Evolutionary conservation across 495 filamentous ascomycete species (phyloP).

Genomic region (Penicilliopsis zonata): DNA sequence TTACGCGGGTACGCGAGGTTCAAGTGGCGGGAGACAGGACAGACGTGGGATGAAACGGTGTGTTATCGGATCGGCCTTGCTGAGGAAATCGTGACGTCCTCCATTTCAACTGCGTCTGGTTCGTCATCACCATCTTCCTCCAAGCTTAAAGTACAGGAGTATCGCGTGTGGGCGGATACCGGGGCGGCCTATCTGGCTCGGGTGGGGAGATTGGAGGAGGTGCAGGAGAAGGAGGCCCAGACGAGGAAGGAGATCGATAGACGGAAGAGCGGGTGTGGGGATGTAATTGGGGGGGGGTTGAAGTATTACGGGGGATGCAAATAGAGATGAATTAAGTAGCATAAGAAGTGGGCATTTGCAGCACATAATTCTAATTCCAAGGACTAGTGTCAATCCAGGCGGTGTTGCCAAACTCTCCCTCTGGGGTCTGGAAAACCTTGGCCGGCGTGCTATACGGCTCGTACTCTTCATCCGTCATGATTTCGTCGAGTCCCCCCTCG

Average conservation of each 20-base stretch:
- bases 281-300: slow-evolving; percentile 12
- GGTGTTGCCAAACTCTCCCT: slow-evolving; percentile 35
- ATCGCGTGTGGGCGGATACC: slow-evolving; percentile 53
- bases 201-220: slow-evolving; percentile 25
- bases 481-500: slow-evolving; percentile 26
- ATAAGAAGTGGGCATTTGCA: too few species aligned
- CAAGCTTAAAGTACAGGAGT: slow-evolving; percentile 31
- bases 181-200: slow-evolving; percentile 50
- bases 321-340: too few species aligned
- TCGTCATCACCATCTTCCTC: too few species aligned
- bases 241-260: slow-evolving; percentile 1
- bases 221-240: slow-evolving; percentile 1
- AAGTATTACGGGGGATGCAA: slow-evolving; percentile 14
- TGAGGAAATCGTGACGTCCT: slow-evolving; percentile 12
- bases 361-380: too few species aligned
- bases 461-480: slow-evolving; percentile 27
- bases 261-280: slow-evolving; percentile 4
- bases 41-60: slow-evolving; percentile 49
- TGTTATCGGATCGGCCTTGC: slow-evolving; percentile 41
- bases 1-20: slow-evolving; percentile 39
- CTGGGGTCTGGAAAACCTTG: slow-evolving; percentile 40
- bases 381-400: slow-evolving; percentile 52
- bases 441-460: slow-evolving; percentile 31
- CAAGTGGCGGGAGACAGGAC: slow-evolving; percentile 33
- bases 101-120: too few species aligned